Conservation (phyloP, 495 filamentous ascomycete species). For the Daldinia loculata region DNA sequence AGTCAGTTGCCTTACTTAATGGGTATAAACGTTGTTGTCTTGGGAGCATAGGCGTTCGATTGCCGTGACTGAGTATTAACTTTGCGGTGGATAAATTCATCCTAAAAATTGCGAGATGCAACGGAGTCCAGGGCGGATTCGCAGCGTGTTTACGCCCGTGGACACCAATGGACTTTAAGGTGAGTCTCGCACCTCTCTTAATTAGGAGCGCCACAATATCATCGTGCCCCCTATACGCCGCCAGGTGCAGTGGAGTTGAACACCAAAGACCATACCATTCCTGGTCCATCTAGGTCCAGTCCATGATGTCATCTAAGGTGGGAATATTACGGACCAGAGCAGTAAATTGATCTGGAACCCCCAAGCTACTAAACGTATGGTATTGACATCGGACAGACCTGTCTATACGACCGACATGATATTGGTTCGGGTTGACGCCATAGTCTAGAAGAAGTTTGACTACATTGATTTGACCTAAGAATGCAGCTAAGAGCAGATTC, state of each 20-base stretch:
- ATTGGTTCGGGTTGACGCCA: constrained; percentile 13
- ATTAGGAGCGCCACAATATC: constrained; percentile 6
- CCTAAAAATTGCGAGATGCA: constrained; percentile 11
- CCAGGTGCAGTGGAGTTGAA: constrained; percentile 15
- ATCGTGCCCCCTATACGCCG: constrained; percentile 16
- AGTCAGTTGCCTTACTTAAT: background rate
- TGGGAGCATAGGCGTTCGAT: no score
- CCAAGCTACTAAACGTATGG: background rate
- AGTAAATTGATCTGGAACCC: background rate
- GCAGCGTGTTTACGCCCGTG: background rate
- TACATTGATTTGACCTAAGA: background rate
- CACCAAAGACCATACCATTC: background rate
- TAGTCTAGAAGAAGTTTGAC: constrained; percentile 3
- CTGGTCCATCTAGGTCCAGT: background rate
- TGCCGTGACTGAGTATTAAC: constrained; percentile 8
- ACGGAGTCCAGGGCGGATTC: background rate
- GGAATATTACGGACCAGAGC: background rate
- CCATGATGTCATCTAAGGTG: background rate
- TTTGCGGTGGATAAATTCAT: constrained; percentile 16
- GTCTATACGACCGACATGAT: background rate
- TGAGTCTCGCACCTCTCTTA: constrained; percentile 3
- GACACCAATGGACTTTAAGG: background rate
- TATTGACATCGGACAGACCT: background rate
- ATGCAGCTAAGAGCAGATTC: background rate
- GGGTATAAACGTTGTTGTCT: background rate